phyloP scores from a whole-genome alignment of 2,329 filamentous ascomycete genomes.

The Fusarium illudens region DNA sequence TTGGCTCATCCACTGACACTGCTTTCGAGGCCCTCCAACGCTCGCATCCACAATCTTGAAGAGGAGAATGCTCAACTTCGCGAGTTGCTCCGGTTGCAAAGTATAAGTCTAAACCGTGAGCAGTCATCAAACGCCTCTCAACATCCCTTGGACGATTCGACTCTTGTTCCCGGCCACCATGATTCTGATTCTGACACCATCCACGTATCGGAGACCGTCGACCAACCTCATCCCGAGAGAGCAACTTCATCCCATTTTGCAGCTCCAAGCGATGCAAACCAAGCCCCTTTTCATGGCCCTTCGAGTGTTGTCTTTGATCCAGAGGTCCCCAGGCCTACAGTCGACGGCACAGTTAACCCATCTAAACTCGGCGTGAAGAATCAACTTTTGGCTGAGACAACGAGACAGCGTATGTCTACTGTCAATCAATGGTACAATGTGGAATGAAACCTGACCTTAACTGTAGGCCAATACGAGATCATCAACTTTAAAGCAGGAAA shows the following conservation, averaged over 20 bases:
- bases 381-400: constrained; percentile 27
- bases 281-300: constrained; percentile 33
- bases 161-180: not conserved
- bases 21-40: constrained; percentile 27
- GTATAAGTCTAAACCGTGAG: rapidly evolving
- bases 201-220: not conserved
- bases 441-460: constrained; percentile 15
- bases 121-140: not conserved
- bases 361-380: not conserved
- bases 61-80: constrained; percentile 50
- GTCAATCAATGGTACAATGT: rapidly evolving
- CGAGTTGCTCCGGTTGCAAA: constrained; percentile 39
- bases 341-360: rapidly evolving
- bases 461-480: not conserved
- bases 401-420: constrained; percentile 22
- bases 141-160: not conserved
- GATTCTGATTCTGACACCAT: not conserved
- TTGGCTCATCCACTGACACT: not conserved
- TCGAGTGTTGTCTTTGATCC: constrained; percentile 29
- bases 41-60: constrained; percentile 45
- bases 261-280: not conserved
- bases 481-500: constrained; percentile 7
- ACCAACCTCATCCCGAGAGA: not conserved
- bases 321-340: rapidly evolving
- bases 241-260: not conserved